phyloP scores from a whole-genome alignment of 2,329 filamentous ascomycete species.

The Coniochaeta pulveracea region DNA sequence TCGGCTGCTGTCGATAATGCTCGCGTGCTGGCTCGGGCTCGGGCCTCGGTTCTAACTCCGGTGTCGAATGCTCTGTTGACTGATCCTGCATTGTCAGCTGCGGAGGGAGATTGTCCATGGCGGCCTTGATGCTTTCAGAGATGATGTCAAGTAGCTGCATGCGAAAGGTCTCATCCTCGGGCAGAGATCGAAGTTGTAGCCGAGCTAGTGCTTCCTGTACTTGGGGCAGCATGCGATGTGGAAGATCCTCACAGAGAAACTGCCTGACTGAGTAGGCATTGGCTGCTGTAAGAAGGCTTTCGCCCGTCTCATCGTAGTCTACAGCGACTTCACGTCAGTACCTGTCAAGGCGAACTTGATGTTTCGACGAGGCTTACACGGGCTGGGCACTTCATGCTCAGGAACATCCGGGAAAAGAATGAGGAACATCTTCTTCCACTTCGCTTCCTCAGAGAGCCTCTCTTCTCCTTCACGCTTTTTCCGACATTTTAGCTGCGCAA shows the following conservation, averaged over 20 bases:
- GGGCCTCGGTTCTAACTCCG: background rate
- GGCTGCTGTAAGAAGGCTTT: background rate
- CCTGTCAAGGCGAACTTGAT: background rate
- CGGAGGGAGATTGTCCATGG: background rate
- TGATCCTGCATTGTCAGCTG: background rate
- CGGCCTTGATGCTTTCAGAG: background rate
- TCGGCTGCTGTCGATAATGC: no score
- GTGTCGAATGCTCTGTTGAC: background rate
- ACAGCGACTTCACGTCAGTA: background rate
- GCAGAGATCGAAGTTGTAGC: no score
- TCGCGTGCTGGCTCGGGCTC: no score
- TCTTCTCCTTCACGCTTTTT: background rate
- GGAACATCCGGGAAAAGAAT: conserved; percentile 3
- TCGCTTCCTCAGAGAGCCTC: background rate
- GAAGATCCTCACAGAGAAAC: background rate
- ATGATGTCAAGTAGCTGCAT: conserved; percentile 1
- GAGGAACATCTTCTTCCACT: background rate
- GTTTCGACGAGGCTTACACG: background rate
- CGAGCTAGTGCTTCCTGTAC: conserved; percentile 1
- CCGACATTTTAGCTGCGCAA: background rate
- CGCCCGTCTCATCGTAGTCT: conserved; percentile 2
- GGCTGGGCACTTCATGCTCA: background rate
- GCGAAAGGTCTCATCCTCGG: background rate
- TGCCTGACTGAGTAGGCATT: background rate
- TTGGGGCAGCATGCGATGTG: background rate